A percentile compares a stretch with the other conserved stretches of the same genome.
Evolutionary conservation across 805 yeast species (phyloP).

Genomic region (Wickerhamomyces ciferrii): DNA sequence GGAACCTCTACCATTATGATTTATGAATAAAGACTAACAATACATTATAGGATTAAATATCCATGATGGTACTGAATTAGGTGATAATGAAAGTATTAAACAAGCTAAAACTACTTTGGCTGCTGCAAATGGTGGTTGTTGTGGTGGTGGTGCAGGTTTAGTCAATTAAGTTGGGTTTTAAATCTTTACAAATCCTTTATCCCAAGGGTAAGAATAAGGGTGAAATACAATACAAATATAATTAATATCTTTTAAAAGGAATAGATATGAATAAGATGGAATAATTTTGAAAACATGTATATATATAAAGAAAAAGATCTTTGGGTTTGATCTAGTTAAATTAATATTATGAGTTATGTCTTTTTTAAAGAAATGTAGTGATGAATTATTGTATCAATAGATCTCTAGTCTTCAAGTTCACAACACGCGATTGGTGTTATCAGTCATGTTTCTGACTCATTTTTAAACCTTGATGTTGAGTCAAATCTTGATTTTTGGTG

Average conservation of each 20-base stretch:
- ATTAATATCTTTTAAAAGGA: not conserved
- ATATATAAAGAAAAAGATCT: not conserved
- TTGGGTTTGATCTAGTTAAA: not conserved
- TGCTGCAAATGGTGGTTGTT: constrained; percentile 51
- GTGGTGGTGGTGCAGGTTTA: constrained; percentile 39
- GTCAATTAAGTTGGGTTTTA: constrained; percentile 1
- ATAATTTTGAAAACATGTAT: not conserved
- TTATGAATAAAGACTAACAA: constrained; percentile 14
- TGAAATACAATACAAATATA: not conserved
- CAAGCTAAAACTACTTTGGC: constrained; percentile 40
- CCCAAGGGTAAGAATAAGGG: too few relatives aligned
- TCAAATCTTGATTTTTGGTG: too few relatives aligned
- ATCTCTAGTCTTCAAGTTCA: too few relatives aligned
- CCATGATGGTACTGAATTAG: constrained; percentile 80
- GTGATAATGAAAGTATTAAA: constrained; percentile 81
- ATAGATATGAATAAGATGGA: too few relatives aligned
- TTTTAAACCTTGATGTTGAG: too few relatives aligned
- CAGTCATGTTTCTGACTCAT: too few relatives aligned
- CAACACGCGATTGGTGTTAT: too few relatives aligned
- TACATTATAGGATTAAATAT: constrained; percentile 48
- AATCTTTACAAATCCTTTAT: not conserved
- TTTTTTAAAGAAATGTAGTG: not conserved
- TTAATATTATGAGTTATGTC: not conserved
- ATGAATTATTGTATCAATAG: too few relatives aligned
- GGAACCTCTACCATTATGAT: constrained; percentile 17